Base-by-base conservation (phyloP, 2,329 filamentous ascomycete species). In the Endocalyx cinctus region DNA sequence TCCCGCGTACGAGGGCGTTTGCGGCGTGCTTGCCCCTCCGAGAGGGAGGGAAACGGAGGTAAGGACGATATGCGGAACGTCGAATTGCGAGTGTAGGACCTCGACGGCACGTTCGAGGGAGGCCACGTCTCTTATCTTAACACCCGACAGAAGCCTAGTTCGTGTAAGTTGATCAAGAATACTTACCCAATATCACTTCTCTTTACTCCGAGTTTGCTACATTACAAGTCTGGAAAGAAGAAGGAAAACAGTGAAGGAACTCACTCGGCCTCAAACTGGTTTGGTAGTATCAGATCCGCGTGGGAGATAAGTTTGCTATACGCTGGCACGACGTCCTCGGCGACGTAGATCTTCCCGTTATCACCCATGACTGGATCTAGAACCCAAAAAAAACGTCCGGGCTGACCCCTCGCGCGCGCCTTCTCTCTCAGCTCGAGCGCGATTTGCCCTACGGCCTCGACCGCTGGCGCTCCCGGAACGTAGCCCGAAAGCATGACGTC, bases 351-450 rank as follows among this genome's bases (percentile, higher is more conserved):
- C 46, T 76, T 79, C 31, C 88, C 92, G 52, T 96, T 88, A 57
- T 98, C 92, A 18, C 92, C 92, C 92, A 98, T 98, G 29, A 98
- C 92, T 0, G 94, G 92, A 58, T 98, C 92, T 17, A 98, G 73
- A 3, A 95, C 87, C 90, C 90, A 97, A 64, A 97, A 97, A 66
- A 97, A 95, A 28, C 74, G 79, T 1, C 87, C 85, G 0, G 84
- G 81, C n/a, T n/a, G n/a, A n/a, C n/a, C n/a, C 19, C 45, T 43
- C 5, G 64, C 67, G 22, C 65, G 67, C 2, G 77, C 71, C 49
- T 79, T 82, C 33, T 74, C 67, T 56, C 83, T 84, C 40, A 96
- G 71, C 49, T 95, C 87, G 44, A 81, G 72, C 10, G 79, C 92
- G 45, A 98, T 95, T 35, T 72, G 70, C 7, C 90, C 92, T 2